A percentile compares a stretch with the other conserved stretches of the same genome.
These are phyloP conservation scores for Vitis rotundifolia DNA, from an alignment of 164 flowering plant genomes.

Conservation along the genomic window DNA sequence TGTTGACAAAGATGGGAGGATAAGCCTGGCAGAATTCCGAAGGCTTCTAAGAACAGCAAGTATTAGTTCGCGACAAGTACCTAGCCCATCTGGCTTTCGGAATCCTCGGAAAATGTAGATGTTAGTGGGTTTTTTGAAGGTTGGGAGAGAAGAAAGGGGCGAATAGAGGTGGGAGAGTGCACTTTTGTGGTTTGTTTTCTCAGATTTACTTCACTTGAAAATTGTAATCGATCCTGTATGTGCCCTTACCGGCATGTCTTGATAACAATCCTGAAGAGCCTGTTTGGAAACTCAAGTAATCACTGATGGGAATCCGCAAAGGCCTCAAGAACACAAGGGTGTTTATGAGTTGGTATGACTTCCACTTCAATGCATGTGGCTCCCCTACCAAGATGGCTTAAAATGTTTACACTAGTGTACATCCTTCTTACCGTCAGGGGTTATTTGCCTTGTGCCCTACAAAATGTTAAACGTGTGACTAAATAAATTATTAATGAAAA, in stretches of 20 bases:
- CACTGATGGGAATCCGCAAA: background rate
- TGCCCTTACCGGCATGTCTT: background rate
- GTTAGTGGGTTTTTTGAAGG: background rate
- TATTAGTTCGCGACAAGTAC: constrained; percentile 51
- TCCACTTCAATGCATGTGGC: too few relatives aligned
- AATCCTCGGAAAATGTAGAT: constrained; percentile 38
- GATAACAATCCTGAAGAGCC: background rate
- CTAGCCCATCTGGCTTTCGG: constrained; percentile 43
- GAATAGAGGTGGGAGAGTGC: background rate
- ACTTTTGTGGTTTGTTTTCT: too few relatives aligned
- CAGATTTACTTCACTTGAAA: too few relatives aligned
- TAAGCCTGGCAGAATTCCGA: constrained; percentile 86
- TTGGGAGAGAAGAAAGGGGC: background rate
- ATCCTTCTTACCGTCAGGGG: constrained; percentile 6
- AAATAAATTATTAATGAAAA: constrained; percentile 11
- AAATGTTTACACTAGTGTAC: constrained; percentile 2
- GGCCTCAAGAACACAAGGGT: background rate
- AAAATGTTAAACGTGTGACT: constrained; percentile 15
- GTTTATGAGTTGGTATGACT: background rate
- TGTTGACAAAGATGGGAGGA: constrained; percentile 91
- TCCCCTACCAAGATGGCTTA: background rate
- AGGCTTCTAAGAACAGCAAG: constrained; percentile 92
- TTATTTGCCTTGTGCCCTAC: constrained; percentile 8
- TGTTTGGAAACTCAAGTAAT: background rate
- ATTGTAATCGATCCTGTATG: background rate